Conservation (phyloP, 768 basidiomycete genomes). For the Tulasnella sp. region DNA sequence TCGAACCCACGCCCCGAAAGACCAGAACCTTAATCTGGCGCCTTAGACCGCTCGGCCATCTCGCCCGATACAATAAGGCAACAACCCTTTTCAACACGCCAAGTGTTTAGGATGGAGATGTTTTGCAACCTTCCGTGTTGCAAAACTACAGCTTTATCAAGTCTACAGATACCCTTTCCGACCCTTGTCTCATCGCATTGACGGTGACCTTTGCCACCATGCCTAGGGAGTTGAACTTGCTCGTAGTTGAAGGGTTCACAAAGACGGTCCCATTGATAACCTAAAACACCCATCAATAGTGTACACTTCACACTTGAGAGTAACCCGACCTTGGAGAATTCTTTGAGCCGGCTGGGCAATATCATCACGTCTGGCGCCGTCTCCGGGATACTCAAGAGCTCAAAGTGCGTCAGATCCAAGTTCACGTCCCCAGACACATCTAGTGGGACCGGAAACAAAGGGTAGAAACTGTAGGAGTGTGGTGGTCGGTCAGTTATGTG, state of each 20-base stretch:
- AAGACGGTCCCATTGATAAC: conserved; percentile 60
- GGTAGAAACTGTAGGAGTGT: conserved; percentile 63
- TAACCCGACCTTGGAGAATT: conserved; percentile 70
- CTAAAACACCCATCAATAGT: conserved; percentile 30
- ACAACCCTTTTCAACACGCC: too few species aligned
- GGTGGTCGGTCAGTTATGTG: not conserved
- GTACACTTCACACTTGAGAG: not conserved
- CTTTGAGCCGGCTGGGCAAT: conserved; percentile 75
- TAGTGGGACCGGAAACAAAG: conserved; percentile 75
- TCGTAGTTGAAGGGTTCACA: conserved; percentile 68
- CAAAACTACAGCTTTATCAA: conserved; percentile 15
- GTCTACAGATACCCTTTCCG: conserved; percentile 15
- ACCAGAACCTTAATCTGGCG: conserved; percentile 57
- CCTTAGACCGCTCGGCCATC: conserved; percentile 87
- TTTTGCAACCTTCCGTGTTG: too few species aligned
- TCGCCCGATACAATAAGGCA: too few species aligned
- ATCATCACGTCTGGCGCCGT: conserved; percentile 73
- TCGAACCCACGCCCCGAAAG: conserved; percentile 12
- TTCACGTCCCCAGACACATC: conserved; percentile 72
- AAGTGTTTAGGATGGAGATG: too few species aligned
- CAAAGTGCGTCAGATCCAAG: conserved; percentile 73
- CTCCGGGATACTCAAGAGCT: conserved; percentile 33
- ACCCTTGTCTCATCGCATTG: conserved; percentile 1
- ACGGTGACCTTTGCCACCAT: conserved; percentile 15
- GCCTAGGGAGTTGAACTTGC: conserved; percentile 4